Evolutionary conservation across 345 rosid genomes (phyloP).

Genomic region (Eucalyptus polyanthemos): DNA sequence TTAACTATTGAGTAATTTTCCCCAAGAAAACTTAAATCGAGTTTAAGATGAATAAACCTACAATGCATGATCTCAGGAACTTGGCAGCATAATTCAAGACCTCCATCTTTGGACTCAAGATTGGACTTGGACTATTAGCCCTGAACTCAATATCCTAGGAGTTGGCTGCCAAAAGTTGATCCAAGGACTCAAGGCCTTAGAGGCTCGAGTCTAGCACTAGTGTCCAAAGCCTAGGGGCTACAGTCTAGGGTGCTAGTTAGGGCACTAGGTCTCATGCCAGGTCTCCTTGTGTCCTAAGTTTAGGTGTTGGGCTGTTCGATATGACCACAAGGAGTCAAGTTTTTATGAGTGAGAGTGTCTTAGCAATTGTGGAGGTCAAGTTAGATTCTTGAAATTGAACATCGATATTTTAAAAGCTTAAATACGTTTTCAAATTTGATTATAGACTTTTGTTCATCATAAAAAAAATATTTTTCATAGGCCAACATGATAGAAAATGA

Average conservation of each 20-base stretch:
- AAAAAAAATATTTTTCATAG: background rate
- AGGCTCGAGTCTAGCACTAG: background rate
- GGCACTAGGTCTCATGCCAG: background rate
- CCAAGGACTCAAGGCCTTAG: background rate
- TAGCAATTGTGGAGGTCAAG: background rate
- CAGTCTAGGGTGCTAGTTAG: background rate
- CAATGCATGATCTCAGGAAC: background rate
- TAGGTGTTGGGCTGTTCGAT: background rate
- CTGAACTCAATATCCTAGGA: background rate
- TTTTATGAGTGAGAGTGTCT: background rate
- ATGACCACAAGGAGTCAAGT: background rate
- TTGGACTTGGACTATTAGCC: too few species aligned
- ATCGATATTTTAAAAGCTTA: too few species aligned
- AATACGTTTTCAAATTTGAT: background rate
- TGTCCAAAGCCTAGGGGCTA: background rate
- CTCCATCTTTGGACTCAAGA: too few species aligned
- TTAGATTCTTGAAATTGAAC: background rate
- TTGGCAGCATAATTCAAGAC: accelerated
- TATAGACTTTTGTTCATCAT: background rate
- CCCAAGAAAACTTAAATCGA: too few species aligned
- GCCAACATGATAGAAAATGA: background rate
- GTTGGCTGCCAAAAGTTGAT: too few species aligned
- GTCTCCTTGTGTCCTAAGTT: background rate
- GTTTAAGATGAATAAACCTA: background rate
- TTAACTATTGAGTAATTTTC: too few species aligned